Evolutionary conservation across 805 yeast species (phyloP), one percentile per base, ranked within the genome.

Genomic region (Schwanniomyces polymorphus): DNA sequence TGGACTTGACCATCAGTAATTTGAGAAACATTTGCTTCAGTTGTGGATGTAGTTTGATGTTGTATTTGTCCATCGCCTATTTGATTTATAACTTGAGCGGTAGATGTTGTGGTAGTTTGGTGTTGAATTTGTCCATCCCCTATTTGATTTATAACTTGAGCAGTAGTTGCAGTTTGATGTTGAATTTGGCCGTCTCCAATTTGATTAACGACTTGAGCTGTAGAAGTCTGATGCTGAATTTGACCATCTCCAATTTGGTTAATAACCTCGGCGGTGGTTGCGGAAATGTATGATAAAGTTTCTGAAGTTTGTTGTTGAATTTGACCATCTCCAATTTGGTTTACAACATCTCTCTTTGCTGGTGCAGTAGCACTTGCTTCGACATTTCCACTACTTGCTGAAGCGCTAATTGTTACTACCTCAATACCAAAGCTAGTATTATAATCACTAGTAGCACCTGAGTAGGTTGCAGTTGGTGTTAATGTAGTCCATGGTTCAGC

Each of bases 401-500:
- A 53, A 25, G 73, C 61, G n/a, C 21, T 12, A 27, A 73, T 70
- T 50, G 86, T 79, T 52, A 74, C 68, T 52, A 86, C 81, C 49
- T 86, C 86, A 59, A 86, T 85, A 71, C 91, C 92, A 59, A 86
- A 86, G 42, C 77, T 61, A 42, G 70, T 64, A 37, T 79, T 49
- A 75, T 79, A 79, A 57, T 81, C 81, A 41, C 88, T 80, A 43
- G 76, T 56, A 51, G 82, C 85, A 59, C 82, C 82, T 9, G 80
- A 54, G 41, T 76, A 59, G 7, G 80, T 64, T 41, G 78, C 79
- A 37, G 65, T 47, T 55, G 94, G 91, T 33, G 91, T 85, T 65
- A 86, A 75, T 46, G 90, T 83, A 45, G 86, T 67, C 87, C 87
- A 86, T 57, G 85, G 82, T 50, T 80, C 85, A 45, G 82, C 65